Percentiles rank a stretch among this genome's conserved stretches.
Evolutionary conservation across 768 basidiomycete genomes (phyloP).

Genomic region (Rhodosporidiobolus sp.): DNA sequence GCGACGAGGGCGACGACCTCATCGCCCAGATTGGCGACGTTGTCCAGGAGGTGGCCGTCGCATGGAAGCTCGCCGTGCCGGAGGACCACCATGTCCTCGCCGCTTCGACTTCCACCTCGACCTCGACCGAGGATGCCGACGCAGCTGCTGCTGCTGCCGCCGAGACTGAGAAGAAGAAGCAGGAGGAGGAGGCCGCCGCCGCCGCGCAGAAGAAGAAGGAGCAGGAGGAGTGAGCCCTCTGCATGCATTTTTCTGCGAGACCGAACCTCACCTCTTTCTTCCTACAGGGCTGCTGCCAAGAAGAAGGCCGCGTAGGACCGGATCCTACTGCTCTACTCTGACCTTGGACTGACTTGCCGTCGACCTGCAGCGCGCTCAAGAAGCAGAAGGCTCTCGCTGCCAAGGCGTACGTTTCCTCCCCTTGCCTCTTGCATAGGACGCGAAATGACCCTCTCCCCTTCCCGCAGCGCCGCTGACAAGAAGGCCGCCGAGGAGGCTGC

Average conservation of each 20-base stretch:
- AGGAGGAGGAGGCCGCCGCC: neutral
- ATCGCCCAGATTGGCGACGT: constrained; percentile 15
- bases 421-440: neutral
- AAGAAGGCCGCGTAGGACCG: neutral
- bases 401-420: neutral
- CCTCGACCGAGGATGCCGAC: neutral
- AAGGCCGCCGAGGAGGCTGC: neutral
- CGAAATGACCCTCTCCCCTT: neutral
- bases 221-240: neutral
- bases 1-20: constrained; percentile 12
- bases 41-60: constrained; percentile 18
- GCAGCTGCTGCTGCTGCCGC: too few species aligned
- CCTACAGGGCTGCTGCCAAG: neutral
- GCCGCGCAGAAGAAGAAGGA: neutral
- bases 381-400: too few species aligned
- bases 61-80: constrained; percentile 11
- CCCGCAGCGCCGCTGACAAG: neutral
- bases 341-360: too few species aligned
- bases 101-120: neutral
- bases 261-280: too few species aligned
- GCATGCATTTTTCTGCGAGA: too few species aligned
- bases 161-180: neutral
- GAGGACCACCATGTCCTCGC: neutral
- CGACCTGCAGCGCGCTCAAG: too few species aligned
- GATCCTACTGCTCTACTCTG: neutral